phyloP scores from a whole-genome alignment of 192 early-diverging fungal genomes.

The Rhizophagus clarus region DNA sequence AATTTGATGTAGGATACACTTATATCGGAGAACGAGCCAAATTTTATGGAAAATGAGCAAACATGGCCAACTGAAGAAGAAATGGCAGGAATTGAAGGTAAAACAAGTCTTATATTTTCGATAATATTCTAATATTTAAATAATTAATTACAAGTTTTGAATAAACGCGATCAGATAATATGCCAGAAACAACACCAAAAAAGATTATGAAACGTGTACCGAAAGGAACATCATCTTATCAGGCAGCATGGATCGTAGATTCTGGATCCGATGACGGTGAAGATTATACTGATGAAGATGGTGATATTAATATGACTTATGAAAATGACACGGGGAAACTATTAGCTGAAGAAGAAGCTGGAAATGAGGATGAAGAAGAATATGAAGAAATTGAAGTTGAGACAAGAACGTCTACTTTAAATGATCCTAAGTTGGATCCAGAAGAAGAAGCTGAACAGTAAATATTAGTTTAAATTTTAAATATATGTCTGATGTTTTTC shows the following conservation, averaged over 20 bases:
- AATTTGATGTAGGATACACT: conserved; percentile 63
- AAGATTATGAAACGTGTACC: conserved; percentile 76
- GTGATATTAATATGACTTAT: conserved; percentile 45
- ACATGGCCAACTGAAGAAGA: conserved; percentile 99
- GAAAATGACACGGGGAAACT: conserved; percentile 41
- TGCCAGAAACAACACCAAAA: conserved; percentile 42
- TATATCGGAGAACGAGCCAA: conserved; percentile 83
- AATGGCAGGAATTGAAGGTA: conserved; percentile 75
- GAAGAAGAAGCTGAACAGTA: conserved; percentile 50
- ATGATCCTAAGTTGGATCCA: conserved; percentile 37
- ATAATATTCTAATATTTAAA: background rate
- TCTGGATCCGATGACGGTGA: conserved; percentile 66
- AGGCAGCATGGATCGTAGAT: conserved; percentile 97
- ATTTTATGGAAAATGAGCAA: conserved; percentile 91
- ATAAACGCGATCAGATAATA: conserved; percentile 41
- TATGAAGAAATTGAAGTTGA: conserved; percentile 54
- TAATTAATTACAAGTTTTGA: conserved; percentile 38
- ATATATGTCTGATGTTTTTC: background rate
- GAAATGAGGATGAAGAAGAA: conserved; percentile 50
- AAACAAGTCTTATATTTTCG: background rate
- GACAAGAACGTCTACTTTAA: conserved; percentile 33
- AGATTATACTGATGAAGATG: conserved; percentile 56
- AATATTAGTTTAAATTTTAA: conserved; percentile 5
- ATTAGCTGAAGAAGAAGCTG: conserved; percentile 29
- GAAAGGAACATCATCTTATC: conserved; percentile 95